phyloP scores from a whole-genome alignment of 2,329 filamentous ascomycete species.

The Aspergillus flavus region DNA sequence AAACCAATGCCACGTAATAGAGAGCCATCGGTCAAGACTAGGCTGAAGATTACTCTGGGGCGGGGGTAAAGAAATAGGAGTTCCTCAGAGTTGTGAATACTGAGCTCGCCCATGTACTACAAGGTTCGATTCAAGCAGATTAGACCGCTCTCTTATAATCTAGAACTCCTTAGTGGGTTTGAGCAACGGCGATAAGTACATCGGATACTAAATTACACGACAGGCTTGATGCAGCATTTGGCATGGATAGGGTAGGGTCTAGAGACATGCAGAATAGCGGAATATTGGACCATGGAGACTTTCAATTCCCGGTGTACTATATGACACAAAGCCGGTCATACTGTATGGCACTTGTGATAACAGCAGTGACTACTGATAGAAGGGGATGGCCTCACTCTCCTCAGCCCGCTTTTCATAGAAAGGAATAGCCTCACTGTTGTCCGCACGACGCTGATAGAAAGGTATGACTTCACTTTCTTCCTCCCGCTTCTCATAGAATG shows the following conservation, averaged over 20 bases:
- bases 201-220: background rate
- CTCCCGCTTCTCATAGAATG: background rate
- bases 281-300: background rate
- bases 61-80: background rate
- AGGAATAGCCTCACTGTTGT: background rate
- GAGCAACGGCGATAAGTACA: background rate
- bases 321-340: background rate
- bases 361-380: background rate
- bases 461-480: background rate
- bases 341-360: background rate
- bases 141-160: background rate
- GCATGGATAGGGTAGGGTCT: background rate
- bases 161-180: background rate
- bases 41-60: background rate
- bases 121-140: background rate
- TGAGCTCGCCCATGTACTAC: background rate
- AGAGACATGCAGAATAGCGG: background rate
- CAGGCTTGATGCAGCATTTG: background rate
- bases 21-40: background rate
- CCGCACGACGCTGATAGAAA: background rate
- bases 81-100: background rate
- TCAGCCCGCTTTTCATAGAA: background rate
- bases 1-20: background rate
- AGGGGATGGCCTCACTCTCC: background rate
- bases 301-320: background rate